phyloP scores from a whole-genome alignment of 2,329 filamentous ascomycete genomes.

The Curvularia verruculosa region DNA sequence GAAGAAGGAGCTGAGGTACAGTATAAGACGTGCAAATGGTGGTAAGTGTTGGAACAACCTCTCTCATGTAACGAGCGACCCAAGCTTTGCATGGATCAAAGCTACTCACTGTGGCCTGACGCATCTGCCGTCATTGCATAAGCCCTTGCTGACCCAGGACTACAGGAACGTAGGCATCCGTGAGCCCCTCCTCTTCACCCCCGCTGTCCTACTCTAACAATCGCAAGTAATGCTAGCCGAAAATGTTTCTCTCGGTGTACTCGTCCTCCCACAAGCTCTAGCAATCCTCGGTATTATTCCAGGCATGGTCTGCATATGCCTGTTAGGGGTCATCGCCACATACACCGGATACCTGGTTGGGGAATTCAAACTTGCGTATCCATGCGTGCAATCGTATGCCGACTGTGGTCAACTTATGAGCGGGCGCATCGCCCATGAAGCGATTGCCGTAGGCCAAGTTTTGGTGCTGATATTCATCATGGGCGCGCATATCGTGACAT shows the following conservation, averaged over 20 bases:
- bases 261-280: slow-evolving; percentile 61
- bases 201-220: not conserved
- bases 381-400: slow-evolving; percentile 68
- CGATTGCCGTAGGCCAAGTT: slow-evolving; percentile 66
- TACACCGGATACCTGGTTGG: slow-evolving; percentile 67
- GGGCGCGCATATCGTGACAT: slow-evolving; percentile 73
- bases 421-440: slow-evolving; percentile 65
- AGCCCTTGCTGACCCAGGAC: not conserved
- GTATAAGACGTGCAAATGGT: slow-evolving; percentile 60
- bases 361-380: slow-evolving; percentile 63
- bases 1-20: slow-evolving; percentile 53
- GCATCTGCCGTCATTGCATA: not conserved
- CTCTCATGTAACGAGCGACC: not conserved
- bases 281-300: slow-evolving; percentile 61
- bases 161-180: slow-evolving; percentile 5
- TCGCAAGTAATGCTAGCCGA: slow-evolving; percentile 62
- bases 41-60: slow-evolving; percentile 29
- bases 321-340: slow-evolving; percentile 61
- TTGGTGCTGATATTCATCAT: slow-evolving; percentile 72
- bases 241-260: slow-evolving; percentile 63
- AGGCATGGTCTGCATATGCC: slow-evolving; percentile 60
- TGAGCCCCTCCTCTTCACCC: not conserved
- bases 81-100: not conserved
- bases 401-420: slow-evolving; percentile 69
- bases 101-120: not conserved